Conservation (phyloP, 129 eudicot genomes). For the Solidago caesia region DNA sequence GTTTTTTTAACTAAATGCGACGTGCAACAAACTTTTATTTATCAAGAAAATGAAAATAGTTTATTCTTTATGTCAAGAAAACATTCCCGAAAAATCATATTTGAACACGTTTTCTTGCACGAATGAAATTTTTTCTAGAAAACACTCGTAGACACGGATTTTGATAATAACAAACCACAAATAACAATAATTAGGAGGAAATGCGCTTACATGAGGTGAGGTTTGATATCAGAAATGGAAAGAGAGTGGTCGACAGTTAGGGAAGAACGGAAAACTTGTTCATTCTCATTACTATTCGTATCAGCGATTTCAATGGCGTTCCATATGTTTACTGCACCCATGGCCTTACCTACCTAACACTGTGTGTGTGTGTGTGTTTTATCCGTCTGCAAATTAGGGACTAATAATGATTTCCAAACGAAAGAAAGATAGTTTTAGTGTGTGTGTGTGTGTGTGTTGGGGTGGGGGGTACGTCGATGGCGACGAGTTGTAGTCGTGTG, state of each 20-base stretch:
- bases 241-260: conserved; percentile 72
- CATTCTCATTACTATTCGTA: conserved; percentile 26
- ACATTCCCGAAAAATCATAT: no score
- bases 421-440: background rate
- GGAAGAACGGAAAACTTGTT: conserved; percentile 51
- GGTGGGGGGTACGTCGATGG: background rate
- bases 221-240: conserved; percentile 51
- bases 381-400: background rate
- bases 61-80: no score
- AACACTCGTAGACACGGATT: no score
- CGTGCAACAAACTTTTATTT: no score
- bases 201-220: conserved; percentile 57
- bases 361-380: background rate
- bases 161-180: no score
- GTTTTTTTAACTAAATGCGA: no score
- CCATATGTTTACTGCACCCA: conserved; percentile 43
- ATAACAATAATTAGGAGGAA: background rate
- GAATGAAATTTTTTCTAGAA: no score
- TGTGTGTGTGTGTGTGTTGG: conserved; percentile 4
- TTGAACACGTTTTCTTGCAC: no score
- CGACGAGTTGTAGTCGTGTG: background rate
- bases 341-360: background rate
- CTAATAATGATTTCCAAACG: no score
- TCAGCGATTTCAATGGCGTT: conserved; percentile 62
- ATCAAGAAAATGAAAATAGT: no score